Evolutionary conservation across 495 filamentous ascomycete species (phyloP), one percentile per base, ranked within the genome.

Genomic region (Xylaria cubensis): DNA sequence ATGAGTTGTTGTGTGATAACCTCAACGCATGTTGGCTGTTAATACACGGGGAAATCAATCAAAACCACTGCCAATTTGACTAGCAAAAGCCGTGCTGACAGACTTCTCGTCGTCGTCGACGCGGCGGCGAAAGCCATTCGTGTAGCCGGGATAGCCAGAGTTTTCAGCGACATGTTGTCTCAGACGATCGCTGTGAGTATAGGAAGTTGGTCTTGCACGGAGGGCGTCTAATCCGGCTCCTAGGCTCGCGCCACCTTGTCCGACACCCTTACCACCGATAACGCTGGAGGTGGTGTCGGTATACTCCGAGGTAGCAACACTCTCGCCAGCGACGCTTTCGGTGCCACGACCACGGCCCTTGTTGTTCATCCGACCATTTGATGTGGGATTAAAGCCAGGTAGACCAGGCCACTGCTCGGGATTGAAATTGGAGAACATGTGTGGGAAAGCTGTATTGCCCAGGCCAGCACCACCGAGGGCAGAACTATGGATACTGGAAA

Each of bases 21-120:
- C 69, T 64, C 64, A 32, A 71, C 17, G 59, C 59, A 71, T 71
- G 59, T 64, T 42, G 56, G 69, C 59, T 64, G 59, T 56, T 48
- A 32, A 53, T 21, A 64, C 36, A 26, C 8, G 68, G 12, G 21
- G 46, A 64, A 74, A 75, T 97, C 94, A 97, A 84, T 98, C 95
- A 80, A 95, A 97, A 75, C 91, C 92, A 64, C 92, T 91, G 67
- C 93, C 95, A 69, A 97, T 88, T 81, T 98, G 97, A 81, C 94
- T 97, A 51, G 94, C 95, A 84, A 98, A 98, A 8, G 94, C 94
- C 39, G 95, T 98, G 73, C 93, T 97, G 75, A 98, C 89, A 80
- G 95, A 98, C 80, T 95, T 92, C 70, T 95, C 92, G 79, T 98
- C 96, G 72, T 99, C 96, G 74, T 98, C 96, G 55, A 89, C 92